Percentiles rank a stretch among this genome's conserved stretches.
These are phyloP conservation scores for Pleurozium schreberi DNA, from an alignment of 225 moss, liverwort and hornwort species.

Conservation along the genomic window DNA sequence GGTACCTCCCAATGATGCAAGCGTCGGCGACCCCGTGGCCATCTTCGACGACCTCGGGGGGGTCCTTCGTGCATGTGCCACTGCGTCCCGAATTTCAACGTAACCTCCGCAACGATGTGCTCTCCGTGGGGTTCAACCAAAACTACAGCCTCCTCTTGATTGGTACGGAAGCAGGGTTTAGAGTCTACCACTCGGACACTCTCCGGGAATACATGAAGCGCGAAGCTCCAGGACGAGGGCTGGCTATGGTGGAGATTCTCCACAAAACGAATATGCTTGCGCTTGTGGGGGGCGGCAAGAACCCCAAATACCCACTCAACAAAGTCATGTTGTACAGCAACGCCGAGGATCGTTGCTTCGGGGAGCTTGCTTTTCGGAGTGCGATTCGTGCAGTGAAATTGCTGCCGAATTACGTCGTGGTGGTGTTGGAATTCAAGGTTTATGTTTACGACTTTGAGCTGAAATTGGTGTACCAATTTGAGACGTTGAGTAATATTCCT, in stretches of 20 bases:
- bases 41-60: not conserved
- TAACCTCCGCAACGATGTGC: not conserved
- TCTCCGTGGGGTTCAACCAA: slow-evolving; percentile 46
- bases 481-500: slow-evolving; percentile 66
- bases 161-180: slow-evolving; percentile 58
- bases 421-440: slow-evolving; percentile 77
- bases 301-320: slow-evolving; percentile 55
- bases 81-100: not conserved
- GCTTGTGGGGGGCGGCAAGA: slow-evolving; percentile 61
- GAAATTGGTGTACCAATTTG: slow-evolving; percentile 55
- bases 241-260: slow-evolving; percentile 52
- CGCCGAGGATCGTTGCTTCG: slow-evolving; percentile 46
- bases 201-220: not conserved
- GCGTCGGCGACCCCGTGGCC: not conserved
- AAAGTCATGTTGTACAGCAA: slow-evolving; percentile 71
- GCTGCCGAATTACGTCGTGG: slow-evolving; percentile 52
- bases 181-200: slow-evolving; percentile 19
- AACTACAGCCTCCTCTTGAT: slow-evolving; percentile 30
- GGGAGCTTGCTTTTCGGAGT: slow-evolving; percentile 58
- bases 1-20: slow-evolving; percentile 12
- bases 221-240: slow-evolving; percentile 13
- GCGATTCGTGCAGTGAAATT: slow-evolving; percentile 56
- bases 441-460: slow-evolving; percentile 60
- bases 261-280: slow-evolving; percentile 50
- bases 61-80: not conserved